Evolutionary conservation across 2,329 filamentous ascomycete genomes (phyloP), one percentile per base, ranked within the genome.

Genomic region (Lachnellula cervina): DNA sequence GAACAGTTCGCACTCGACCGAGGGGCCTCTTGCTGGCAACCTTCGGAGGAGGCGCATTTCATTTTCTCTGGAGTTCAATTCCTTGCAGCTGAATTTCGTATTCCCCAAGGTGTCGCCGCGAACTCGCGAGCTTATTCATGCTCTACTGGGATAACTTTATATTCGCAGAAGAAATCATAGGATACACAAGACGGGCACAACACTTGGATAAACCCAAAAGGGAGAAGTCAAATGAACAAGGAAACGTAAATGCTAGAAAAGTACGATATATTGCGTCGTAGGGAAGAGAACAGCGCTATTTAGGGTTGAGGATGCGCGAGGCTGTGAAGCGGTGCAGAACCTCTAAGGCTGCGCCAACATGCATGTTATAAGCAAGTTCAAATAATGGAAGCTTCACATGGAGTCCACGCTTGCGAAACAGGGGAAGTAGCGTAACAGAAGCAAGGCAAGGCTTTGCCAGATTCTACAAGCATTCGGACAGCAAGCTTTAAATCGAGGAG

Each of bases 1-100:
- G 25, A 51, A 51, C 13, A 51, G n/a, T 51, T 43, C 49, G 21
- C 49, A 51, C 9, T 43, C 35, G 17, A 51, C 43, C 19, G 35
- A 40, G 16, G 14, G 16, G 13, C 17, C 7, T 16, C 19, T 14
- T 9, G 19, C 49, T 34, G 49, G 49, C 19, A 51, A 17, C 16
- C 43, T 5, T 14, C 37, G 17, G 7, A 51, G 37, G n/a, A 43
- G 49, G 7, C 37, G 49, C 8, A 51, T 43, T 25, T 43, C 49
- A 32, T 51, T 43, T 17, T 43, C 6, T 19, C n/a, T 19, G 14
- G 32, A 25, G 49, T 42, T 28, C 42, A 51, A 16, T 14, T 16
- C 16, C 7, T 16, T 19, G 21, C 43, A 51, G 6, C 23, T 17
- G 13, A 28, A 43, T 21, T 19, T 2, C 37, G 37, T 51, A 28